Base-by-base conservation (phyloP, 768 basidiomycete species). In the Tulasnella sp. region DNA sequence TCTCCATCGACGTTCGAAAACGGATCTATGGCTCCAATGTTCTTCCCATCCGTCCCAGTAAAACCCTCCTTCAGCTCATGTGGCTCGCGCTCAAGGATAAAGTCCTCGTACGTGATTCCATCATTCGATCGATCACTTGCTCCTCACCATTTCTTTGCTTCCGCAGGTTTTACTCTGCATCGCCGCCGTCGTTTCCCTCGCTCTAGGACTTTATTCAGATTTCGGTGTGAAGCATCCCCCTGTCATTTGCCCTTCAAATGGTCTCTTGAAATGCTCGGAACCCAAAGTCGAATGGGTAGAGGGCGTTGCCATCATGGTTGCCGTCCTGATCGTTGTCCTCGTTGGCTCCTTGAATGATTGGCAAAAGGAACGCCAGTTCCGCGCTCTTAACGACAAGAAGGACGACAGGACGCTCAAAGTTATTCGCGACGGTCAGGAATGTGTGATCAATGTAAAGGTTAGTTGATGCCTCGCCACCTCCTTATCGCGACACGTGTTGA, bases 281-380 rank as follows among this genome's bases (percentile, higher is more conserved):
- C 83, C 92, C 1, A 81, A 82, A 15, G 89, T 98, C 14, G 92
- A 97, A 64, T 97, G 94, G 94, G 92, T 99, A 0, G 94, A 98
- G 72, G 94, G 75, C 60, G 73, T 72, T 14, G 55, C 62, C 84
- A 77, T 77, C 66, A 68, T 73, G 40, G 66, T 73, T 59, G 76
- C 75, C 27, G 73, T 77, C 61, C 52, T 71, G 48, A 74, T 77
- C 59, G 74, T 77, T 67, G 74, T 72, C 57, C 64, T 90, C 40
- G 94, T 99, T 57, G 94, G 94, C 29, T 91, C 92, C 11, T 63
- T 97, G 41, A 98, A 97, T 65, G 96, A 99, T 69, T 99, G 88
- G 85, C 92, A 97, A 70, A 98, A 98, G 70, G 96, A 99, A 69
- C 82, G 83, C 1, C 96, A 98, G 70, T 99, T 99, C 74, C 82